Conservation (phyloP, 2,329 filamentous ascomycete genomes). For the Fusarium brachygibbosum region DNA sequence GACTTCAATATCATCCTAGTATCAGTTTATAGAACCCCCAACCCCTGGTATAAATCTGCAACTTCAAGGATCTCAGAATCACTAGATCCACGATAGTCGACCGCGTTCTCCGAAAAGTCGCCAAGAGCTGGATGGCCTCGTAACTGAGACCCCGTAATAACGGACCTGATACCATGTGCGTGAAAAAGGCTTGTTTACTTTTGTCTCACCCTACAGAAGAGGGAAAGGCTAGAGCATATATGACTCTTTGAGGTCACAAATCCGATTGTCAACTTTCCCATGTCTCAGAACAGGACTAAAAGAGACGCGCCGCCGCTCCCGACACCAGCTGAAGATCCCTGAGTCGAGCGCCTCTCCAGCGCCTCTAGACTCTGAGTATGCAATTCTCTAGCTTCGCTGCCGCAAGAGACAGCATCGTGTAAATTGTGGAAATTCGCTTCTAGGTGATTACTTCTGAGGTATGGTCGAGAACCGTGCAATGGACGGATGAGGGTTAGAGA, state of each 20-base stretch:
- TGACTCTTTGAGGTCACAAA: constrained; percentile 13
- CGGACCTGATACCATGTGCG: constrained; percentile 8
- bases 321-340: constrained; percentile 33
- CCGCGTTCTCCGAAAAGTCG: constrained; percentile 9
- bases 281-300: constrained; percentile 30
- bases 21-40: no score
- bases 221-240: constrained; percentile 2
- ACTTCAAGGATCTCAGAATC: constrained; percentile 28
- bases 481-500: constrained; percentile 2
- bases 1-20: background rate
- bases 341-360: constrained; percentile 7
- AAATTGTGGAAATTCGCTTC: constrained; percentile 14
- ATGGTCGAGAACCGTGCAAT: constrained; percentile 20
- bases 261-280: constrained; percentile 20
- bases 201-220: background rate
- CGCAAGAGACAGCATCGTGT: background rate
- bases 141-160: constrained; percentile 9
- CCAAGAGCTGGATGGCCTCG: background rate
- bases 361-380: constrained; percentile 5
- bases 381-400: background rate
- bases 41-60: constrained; percentile 31
- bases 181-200: constrained; percentile 20
- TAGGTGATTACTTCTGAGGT: background rate
- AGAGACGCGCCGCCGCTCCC: constrained; percentile 24
- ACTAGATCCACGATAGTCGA: constrained; percentile 33